A percentile compares a stretch with the other conserved stretches of the same genome.
Conservation (phyloP, 2,329 filamentous ascomycete genomes). For the Paecilomyces formosus region DNA sequence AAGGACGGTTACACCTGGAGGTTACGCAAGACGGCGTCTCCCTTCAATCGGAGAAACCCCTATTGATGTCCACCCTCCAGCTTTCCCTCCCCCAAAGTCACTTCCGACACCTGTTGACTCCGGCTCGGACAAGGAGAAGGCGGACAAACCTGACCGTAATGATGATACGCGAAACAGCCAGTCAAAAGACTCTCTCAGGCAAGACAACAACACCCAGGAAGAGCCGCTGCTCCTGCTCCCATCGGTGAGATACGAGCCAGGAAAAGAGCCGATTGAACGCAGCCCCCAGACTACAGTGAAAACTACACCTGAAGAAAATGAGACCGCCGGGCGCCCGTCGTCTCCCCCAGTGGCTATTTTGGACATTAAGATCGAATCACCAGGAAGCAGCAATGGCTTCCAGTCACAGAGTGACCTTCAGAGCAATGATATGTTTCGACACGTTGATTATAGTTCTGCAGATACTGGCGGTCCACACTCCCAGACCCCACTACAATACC, state of each 20-base stretch:
- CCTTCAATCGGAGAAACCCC: conserved; percentile 71
- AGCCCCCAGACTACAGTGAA: conserved; percentile 59
- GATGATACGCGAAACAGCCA: conserved; percentile 19
- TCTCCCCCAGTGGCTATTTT: conserved; percentile 62
- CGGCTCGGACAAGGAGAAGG: conserved; percentile 40
- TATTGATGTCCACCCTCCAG: conserved; percentile 40
- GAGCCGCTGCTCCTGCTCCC: conserved; percentile 34
- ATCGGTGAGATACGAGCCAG: conserved; percentile 39
- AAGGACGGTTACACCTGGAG: conserved; percentile 53
- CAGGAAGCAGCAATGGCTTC: conserved; percentile 51
- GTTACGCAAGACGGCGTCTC: conserved; percentile 57
- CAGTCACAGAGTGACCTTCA: conserved; percentile 58
- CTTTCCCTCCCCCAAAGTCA: conserved; percentile 32
- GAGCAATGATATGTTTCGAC: conserved; percentile 43
- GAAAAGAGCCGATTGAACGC: conserved; percentile 27
- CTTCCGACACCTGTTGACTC: conserved; percentile 40
- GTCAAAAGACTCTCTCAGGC: conserved; percentile 7
- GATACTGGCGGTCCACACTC: conserved; percentile 45
- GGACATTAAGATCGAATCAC: conserved; percentile 53
- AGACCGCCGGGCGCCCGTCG: conserved; percentile 52
- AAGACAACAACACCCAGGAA: conserved; percentile 2
- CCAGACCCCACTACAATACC: conserved; percentile 51
- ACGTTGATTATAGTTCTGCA: conserved; percentile 39
- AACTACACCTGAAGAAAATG: conserved; percentile 56
- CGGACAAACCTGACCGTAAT: conserved; percentile 18